Conservation (phyloP, 192 early-diverging fungal species). For the Coemansia sp. region DNA sequence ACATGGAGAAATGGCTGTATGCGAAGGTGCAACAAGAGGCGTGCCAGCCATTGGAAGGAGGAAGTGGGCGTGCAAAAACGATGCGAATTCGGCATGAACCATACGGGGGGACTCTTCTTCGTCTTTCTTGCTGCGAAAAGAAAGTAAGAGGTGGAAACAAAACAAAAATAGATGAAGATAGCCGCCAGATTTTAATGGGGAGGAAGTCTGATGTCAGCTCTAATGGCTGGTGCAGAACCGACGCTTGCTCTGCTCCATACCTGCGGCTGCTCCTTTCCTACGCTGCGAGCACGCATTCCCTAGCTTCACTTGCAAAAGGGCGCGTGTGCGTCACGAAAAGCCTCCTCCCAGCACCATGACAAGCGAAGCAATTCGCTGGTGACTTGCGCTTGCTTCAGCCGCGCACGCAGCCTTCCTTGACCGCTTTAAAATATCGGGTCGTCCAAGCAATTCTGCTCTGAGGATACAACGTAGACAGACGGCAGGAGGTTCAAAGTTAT, state of each 20-base stretch:
- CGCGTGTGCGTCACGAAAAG: neutral
- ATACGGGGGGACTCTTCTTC: no score
- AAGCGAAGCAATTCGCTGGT: neutral
- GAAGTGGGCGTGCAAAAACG: no score
- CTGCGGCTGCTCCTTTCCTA: neutral
- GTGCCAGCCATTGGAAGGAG: no score
- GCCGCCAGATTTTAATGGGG: neutral
- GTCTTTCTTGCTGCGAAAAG: no score
- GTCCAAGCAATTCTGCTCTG: neutral
- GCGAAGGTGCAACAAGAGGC: no score
- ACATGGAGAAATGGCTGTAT: no score
- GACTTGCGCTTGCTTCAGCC: neutral
- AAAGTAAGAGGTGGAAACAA: neutral
- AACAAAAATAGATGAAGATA: neutral
- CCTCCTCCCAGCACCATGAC: neutral
- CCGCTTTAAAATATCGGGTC: neutral
- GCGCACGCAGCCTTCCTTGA: neutral
- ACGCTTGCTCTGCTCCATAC: neutral
- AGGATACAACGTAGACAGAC: neutral
- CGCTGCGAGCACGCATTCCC: neutral
- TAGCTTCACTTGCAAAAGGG: neutral
- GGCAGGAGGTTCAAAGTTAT: neutral
- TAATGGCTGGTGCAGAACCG: neutral
- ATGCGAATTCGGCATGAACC: no score
- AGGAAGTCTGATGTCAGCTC: constrained; percentile 2